Evolutionary conservation across 192 early-diverging fungal genomes (phyloP).

Genomic region (Rhizophagus prolifer): DNA sequence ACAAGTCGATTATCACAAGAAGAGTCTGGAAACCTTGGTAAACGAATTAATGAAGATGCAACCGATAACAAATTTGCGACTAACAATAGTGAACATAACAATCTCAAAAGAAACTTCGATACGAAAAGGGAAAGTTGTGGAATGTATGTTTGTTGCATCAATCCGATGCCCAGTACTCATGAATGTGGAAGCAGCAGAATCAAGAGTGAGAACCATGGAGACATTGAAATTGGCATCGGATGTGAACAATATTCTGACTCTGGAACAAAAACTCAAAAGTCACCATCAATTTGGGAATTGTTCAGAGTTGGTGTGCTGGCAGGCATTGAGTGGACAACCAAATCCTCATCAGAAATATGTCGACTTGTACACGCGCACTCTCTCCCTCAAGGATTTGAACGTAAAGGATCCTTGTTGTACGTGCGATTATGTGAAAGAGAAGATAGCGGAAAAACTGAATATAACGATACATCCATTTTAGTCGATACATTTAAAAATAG

Average conservation of each 20-base stretch:
- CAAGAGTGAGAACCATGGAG: constrained; percentile 12
- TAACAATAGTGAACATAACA: constrained; percentile 3
- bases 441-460: background rate
- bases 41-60: background rate
- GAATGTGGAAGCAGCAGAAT: background rate
- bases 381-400: background rate
- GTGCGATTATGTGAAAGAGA: background rate
- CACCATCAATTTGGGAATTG: constrained; percentile 16
- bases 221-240: background rate
- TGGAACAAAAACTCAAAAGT: background rate
- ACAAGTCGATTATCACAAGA: background rate
- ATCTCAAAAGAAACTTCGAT: background rate
- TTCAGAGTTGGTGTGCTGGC: constrained; percentile 17
- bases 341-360: background rate
- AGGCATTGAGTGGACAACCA: constrained; percentile 16
- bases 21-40: background rate
- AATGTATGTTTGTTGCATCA: constrained; percentile 9
- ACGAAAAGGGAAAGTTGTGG: constrained; percentile 10
- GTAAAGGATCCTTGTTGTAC: background rate
- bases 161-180: constrained; percentile 2
- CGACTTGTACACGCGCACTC: constrained; percentile 16
- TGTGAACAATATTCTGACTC: background rate
- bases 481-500: constrained; percentile 21
- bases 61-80: background rate
- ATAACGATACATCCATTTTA: background rate